Evolutionary conservation across 2,329 filamentous ascomycete genomes (phyloP), one percentile per base, ranked within the genome.

Genomic region (Exserohilum turcica): DNA sequence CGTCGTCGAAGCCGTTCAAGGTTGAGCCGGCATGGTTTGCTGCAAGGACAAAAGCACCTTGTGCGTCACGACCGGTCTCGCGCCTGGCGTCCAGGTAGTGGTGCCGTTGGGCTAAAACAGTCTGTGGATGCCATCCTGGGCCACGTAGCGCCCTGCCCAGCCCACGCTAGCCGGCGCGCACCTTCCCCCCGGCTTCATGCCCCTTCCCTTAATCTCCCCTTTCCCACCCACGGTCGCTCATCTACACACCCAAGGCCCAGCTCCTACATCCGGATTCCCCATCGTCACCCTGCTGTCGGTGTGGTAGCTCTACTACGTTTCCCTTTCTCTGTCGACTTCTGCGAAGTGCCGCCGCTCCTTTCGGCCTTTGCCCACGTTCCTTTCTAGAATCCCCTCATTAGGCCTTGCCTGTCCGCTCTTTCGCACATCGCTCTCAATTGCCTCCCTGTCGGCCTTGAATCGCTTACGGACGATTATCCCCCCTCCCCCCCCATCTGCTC

Each of bases 301-400:
- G 72, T 66, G 70, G 70, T 70, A 70, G 70, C 65, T 24, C 21
- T 64, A 63, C 60, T 59, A 65, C 66, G 60, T 58, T 24, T 74
- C 71, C 63, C 65, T 72, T 74, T 74, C 64, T 56, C 66, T 66
- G 59, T 71, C 68, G 66, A 64, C 66, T 75, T 73, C 71, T 73
- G 70, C 67, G 67, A 73, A 71, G 65, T 68, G 72, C 71, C 67
- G 71, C 71, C 73, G 74, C 71, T 75, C 73, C 72, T 75, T 75
- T 73, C 71, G 68, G 72, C 69, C 69, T 71, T 73, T 68, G 70
- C 70, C 65, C 69, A 74, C 71, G 63, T 74, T 74, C 71, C 54
- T 74, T 72, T 65, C 61, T 51, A 54, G 55, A 53, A 59, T 52
- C 53, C 56, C 57, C 57, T 63, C 62, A 65, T 53, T 73, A 73